These are phyloP conservation scores for Flaveria sonorensis DNA, from an alignment of 129 eudicot species.

Conservation along the genomic window DNA sequence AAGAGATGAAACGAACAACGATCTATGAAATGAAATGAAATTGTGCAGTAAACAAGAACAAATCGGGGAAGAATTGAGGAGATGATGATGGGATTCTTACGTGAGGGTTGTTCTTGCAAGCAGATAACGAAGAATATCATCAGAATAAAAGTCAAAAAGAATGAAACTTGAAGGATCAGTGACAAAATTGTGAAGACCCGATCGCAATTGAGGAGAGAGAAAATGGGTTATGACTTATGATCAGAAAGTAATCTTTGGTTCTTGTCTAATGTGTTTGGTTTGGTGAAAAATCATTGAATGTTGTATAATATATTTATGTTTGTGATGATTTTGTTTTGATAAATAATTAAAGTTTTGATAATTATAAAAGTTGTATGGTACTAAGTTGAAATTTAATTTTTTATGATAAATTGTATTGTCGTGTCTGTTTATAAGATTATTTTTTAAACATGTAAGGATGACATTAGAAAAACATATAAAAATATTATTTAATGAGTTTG, in stretches of 20 bases:
- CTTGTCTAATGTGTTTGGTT: conserved; percentile 7
- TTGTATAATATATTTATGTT: background rate
- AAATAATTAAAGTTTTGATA: no score
- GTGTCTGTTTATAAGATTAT: no score
- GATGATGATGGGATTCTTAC: background rate
- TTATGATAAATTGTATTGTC: no score
- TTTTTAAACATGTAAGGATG: no score
- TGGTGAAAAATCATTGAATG: background rate
- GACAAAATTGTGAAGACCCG: conserved; percentile 22
- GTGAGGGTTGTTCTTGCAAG: conserved; percentile 20
- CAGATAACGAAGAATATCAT: conserved; percentile 30
- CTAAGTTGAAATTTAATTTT: no score
- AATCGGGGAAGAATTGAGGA: no score
- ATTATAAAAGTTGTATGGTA: no score
- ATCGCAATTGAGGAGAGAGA: conserved; percentile 21
- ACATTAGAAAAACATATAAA: no score
- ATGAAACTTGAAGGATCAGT: conserved; percentile 32
- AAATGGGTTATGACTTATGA: conserved; percentile 25
- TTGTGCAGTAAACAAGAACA: background rate
- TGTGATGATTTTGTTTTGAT: no score
- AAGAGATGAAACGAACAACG: background rate
- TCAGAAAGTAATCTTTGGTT: conserved; percentile 41
- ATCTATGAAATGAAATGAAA: conserved; percentile 12
- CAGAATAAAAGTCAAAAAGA: conserved; percentile 30
- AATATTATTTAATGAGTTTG: no score